These are phyloP conservation scores for Takakia lepidozioides DNA, from an alignment of 225 moss, liverwort and hornwort genomes.

Conservation along the genomic window DNA sequence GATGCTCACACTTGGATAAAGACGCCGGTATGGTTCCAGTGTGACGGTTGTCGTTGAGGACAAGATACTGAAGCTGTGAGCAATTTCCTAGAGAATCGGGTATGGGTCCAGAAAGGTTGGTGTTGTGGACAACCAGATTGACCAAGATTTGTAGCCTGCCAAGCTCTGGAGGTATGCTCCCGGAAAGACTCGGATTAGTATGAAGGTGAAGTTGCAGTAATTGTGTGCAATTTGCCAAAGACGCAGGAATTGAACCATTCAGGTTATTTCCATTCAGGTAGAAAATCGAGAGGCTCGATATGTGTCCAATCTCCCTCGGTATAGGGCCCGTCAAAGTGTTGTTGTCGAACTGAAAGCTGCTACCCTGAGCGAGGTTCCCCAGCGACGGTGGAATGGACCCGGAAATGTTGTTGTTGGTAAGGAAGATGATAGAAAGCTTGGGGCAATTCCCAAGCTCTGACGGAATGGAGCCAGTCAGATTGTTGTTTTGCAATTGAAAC, in stretches of 20 bases:
- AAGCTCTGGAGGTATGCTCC: background rate
- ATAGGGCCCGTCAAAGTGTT: conserved; percentile 15
- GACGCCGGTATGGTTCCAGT: conserved; percentile 11
- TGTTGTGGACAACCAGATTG: background rate
- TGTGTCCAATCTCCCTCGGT: conserved; percentile 12
- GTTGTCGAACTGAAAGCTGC: conserved; percentile 20
- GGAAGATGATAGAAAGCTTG: background rate
- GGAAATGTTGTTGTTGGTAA: conserved; percentile 20
- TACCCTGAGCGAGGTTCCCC: conserved; percentile 17
- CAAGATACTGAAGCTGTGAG: conserved; percentile 6
- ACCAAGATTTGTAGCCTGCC: background rate
- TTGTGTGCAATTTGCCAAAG: conserved; percentile 5
- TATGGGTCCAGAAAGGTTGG: conserved; percentile 9
- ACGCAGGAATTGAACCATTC: background rate
- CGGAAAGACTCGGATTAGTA: background rate
- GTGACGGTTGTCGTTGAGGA: conserved; percentile 5
- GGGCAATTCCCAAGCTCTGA: background rate
- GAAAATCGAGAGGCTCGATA: background rate
- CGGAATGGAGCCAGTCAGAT: background rate
- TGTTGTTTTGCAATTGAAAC: conserved; percentile 13
- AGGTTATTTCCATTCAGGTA: background rate
- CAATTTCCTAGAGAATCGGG: conserved; percentile 14
- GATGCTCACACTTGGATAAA: conserved; percentile 9
- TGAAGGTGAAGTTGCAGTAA: background rate
- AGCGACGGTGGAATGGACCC: conserved; percentile 25